Conservation (phyloP, 306 rosid genomes). For the Hippophae rhamnoides region DNA sequence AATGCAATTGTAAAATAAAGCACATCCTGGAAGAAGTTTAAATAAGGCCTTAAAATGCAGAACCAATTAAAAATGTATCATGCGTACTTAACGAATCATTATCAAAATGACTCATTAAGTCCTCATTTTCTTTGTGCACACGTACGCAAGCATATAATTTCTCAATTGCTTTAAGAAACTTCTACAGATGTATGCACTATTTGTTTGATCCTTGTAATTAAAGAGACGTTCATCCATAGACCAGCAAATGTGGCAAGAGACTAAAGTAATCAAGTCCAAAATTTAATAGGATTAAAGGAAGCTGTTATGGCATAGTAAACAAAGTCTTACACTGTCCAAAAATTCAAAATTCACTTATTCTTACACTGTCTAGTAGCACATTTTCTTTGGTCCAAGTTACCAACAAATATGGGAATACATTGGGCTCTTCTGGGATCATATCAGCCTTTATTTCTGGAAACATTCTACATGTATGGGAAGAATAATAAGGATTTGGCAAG, state of each 20-base stretch:
- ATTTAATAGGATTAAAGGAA: too few relatives aligned
- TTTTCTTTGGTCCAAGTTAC: too few relatives aligned
- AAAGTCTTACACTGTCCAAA: slow-evolving; percentile 23
- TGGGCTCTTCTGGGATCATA: too few relatives aligned
- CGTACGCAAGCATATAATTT: not conserved
- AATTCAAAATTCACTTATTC: too few relatives aligned
- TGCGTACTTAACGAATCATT: not conserved
- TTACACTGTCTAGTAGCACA: too few relatives aligned
- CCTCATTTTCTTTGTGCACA: not conserved
- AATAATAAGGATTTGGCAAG: too few relatives aligned
- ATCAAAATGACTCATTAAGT: not conserved
- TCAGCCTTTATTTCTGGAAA: too few relatives aligned
- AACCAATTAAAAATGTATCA: not conserved
- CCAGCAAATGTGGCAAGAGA: not conserved
- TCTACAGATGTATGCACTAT: too few relatives aligned
- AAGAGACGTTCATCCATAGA: not conserved
- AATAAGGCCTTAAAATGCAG: slow-evolving; percentile 8
- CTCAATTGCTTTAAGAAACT: not conserved
- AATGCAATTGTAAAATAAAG: not conserved
- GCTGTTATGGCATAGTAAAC: not conserved
- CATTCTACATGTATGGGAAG: too few relatives aligned
- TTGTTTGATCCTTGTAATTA: not conserved
- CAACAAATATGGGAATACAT: too few relatives aligned
- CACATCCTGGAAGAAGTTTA: slow-evolving; percentile 9
- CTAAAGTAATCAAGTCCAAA: too few relatives aligned